These are phyloP conservation scores for Scedosporium dehoogii DNA, from an alignment of 2,329 filamentous ascomycete genomes.

Conservation along the genomic window DNA sequence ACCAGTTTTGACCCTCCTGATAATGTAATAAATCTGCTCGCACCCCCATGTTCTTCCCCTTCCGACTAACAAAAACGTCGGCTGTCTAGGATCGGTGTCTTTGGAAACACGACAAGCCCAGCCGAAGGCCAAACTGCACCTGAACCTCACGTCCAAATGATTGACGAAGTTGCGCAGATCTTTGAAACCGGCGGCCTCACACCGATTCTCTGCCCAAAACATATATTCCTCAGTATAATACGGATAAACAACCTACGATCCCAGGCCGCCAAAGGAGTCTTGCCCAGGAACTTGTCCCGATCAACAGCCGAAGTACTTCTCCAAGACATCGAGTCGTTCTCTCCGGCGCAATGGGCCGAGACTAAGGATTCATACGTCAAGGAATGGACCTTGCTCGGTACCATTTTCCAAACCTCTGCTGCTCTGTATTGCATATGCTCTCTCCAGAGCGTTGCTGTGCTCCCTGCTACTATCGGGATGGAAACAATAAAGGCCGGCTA, in stretches of 20 bases:
- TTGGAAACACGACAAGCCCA: slow-evolving; percentile 26
- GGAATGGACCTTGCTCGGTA: slow-evolving; percentile 19
- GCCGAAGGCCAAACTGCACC: slow-evolving; percentile 19
- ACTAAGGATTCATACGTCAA: slow-evolving; percentile 15
- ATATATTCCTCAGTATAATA: slow-evolving; percentile 22
- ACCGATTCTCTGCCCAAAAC: slow-evolving; percentile 20
- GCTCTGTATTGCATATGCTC: slow-evolving; percentile 26
- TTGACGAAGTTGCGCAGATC: slow-evolving; percentile 16
- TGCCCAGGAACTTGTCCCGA: slow-evolving; percentile 10
- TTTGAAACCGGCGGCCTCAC: slow-evolving; percentile 12
- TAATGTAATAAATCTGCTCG: neutral
- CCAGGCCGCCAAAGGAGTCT: slow-evolving; percentile 10
- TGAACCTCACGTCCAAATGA: slow-evolving; percentile 14
- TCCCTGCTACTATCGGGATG: slow-evolving; percentile 14
- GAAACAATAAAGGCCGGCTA: slow-evolving; percentile 7
- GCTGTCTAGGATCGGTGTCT: slow-evolving; percentile 17
- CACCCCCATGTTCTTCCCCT: neutral
- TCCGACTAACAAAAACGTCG: slow-evolving; percentile 10
- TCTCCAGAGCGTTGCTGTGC: slow-evolving; percentile 20
- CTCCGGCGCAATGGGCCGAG: slow-evolving; percentile 18
- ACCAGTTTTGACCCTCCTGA: neutral
- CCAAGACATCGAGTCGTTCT: slow-evolving; percentile 18
- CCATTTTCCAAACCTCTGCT: slow-evolving; percentile 20
- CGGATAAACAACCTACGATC: slow-evolving; percentile 25
- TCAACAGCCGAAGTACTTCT: slow-evolving; percentile 12